Evolutionary conservation across 257 asterid genomes (phyloP).

Genomic region (Cordia subcordata): DNA sequence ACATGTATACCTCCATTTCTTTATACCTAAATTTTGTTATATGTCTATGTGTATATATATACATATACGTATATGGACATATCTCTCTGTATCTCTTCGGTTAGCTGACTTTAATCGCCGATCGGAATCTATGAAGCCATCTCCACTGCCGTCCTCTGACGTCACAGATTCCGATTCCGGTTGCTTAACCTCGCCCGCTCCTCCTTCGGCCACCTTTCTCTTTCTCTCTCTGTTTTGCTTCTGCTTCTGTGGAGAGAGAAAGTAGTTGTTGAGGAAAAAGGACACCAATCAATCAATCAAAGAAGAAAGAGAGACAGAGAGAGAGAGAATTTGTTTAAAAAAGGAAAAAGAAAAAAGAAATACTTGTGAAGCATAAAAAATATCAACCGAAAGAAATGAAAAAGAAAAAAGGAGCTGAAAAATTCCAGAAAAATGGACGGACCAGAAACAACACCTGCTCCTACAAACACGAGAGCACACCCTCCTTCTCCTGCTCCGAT

Average conservation of each 20-base stretch:
- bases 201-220: background rate
- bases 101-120: conserved; percentile 10
- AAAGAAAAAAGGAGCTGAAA: background rate
- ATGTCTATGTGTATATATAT: background rate
- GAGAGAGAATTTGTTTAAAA: background rate
- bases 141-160: conserved; percentile 10
- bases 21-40: background rate
- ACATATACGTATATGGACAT: too few species aligned
- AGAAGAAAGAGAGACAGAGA: background rate
- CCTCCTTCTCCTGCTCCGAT: background rate
- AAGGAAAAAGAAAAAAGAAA: too few species aligned
- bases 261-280: background rate
- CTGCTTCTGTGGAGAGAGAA: background rate
- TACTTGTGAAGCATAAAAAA: too few species aligned
- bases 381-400: too few species aligned
- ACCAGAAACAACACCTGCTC: background rate
- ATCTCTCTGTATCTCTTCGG: background rate
- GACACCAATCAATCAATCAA: background rate
- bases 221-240: background rate
- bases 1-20: background rate
- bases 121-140: conserved; percentile 23
- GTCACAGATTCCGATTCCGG: background rate
- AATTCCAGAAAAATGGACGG: background rate
- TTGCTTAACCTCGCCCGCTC: background rate
- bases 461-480: background rate